Percentiles rank a stretch among this genome's conserved stretches.
Evolutionary conservation across 805 yeast species (phyloP).

Genomic region (Yarrowia divulgata): DNA sequence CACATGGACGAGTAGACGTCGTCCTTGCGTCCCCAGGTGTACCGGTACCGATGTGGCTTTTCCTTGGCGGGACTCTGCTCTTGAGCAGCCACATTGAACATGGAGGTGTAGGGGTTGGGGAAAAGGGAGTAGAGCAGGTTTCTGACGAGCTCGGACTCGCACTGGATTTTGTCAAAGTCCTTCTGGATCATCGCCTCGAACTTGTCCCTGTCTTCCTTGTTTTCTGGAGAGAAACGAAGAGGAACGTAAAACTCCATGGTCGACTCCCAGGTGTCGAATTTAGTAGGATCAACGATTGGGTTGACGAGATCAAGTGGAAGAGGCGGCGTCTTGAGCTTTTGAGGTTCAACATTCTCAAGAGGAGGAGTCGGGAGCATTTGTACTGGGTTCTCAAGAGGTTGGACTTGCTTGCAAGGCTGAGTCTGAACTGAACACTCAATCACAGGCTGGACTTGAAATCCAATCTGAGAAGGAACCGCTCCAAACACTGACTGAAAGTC

Average conservation of each 20-base stretch:
- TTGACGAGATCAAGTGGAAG: background rate
- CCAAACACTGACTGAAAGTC: too few species aligned
- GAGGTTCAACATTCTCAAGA: too few species aligned
- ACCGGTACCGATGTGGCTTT: background rate
- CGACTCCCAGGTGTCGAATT: background rate
- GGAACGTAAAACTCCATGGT: background rate
- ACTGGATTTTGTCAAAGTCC: slow-evolving; percentile 3
- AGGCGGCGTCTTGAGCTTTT: too few species aligned
- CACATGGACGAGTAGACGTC: slow-evolving; percentile 19
- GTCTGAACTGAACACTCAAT: too few species aligned
- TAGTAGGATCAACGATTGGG: background rate
- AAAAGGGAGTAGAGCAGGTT: slow-evolving; percentile 6
- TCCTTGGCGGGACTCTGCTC: background rate
- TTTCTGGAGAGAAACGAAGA: background rate
- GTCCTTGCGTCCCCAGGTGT: slow-evolving; percentile 9
- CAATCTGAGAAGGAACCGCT: too few species aligned
- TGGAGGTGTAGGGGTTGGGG: background rate
- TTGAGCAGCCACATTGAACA: background rate
- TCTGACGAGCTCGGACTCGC: slow-evolving; percentile 8
- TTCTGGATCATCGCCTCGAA: background rate
- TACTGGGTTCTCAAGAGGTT: too few species aligned
- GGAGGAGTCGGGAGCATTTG: too few species aligned
- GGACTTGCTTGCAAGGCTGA: too few species aligned
- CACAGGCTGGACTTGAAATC: too few species aligned
- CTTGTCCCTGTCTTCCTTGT: background rate